Evolutionary conservation across 2,329 filamentous ascomycete species (phyloP).

Genomic region (Atkinsonella hypoxylon): DNA sequence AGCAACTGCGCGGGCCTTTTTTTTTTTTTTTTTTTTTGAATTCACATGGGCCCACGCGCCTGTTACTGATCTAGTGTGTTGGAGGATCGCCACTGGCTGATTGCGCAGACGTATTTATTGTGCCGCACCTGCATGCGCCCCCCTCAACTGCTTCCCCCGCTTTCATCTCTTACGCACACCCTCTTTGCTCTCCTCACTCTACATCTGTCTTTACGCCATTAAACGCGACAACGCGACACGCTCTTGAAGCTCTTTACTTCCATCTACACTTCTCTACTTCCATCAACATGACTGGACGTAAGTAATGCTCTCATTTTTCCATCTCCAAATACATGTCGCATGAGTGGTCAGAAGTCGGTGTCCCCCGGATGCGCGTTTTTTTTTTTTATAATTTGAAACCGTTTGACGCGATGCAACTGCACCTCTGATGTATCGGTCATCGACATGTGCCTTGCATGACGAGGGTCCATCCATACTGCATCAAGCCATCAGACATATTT

Average conservation of each 20-base stretch:
- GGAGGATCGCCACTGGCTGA: conserved; percentile 16
- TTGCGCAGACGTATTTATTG: conserved; percentile 27
- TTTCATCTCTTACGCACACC: conserved; percentile 6
- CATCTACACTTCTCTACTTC: conserved; percentile 12
- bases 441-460: background rate
- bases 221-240: conserved; percentile 11
- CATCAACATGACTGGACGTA: conserved; percentile 62
- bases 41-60: background rate
- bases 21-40: too few species aligned
- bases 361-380: too few species aligned
- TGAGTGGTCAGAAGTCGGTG: too few species aligned
- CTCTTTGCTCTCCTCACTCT: conserved; percentile 10
- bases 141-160: conserved; percentile 17
- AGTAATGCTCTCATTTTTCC: conserved; percentile 27
- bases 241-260: background rate
- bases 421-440: too few species aligned
- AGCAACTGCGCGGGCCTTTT: background rate
- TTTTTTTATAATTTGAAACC: too few species aligned
- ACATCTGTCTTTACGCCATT: conserved; percentile 6
- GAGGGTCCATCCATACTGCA: background rate
- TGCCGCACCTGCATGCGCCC: conserved; percentile 16
- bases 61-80: conserved; percentile 11
- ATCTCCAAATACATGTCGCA: too few species aligned
- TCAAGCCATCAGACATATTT: background rate
- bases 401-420: too few species aligned